Base-by-base conservation (phyloP, 164 flowering plant species). In the Vitis labrusca region DNA sequence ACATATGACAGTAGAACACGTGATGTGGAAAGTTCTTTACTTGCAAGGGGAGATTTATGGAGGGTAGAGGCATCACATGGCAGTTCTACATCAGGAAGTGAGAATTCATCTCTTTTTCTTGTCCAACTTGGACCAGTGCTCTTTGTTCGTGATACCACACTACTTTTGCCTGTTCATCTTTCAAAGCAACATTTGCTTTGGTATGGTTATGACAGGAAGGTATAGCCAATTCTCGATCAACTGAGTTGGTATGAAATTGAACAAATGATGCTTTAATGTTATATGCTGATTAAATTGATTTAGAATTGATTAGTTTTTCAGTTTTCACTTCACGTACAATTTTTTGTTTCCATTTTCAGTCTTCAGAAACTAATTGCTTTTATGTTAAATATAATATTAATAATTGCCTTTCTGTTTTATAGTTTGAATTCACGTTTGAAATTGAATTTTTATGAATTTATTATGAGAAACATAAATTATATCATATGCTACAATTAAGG, bases 131-230 rank as follows among this genome's bases (percentile, higher is more conserved):
- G 99, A 47, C 98, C 98, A 7, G 78, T 95, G 37, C 86, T 95
- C 50, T 91, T 92, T 85, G 86, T 93, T 59, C 99, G 98, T 62
- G 96, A 90, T 79, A 70, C 93, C 47, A 95, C 97, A n/a, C 88
- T 95, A 68, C 96, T 95, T 74, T 74, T 95, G 76, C 97, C 99
- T 30, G 82, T 95, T 71, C 99, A 92, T 83, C 75, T 91, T 75
- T 95, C 99, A 74, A 95, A 93, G 83, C 97, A 93, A 71, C 98
- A 95, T 73, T 82, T 95, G 84, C 94, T 95, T 81, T 95, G 99
- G 99, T 95, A 95, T 84, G 99, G 99, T 10, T 95, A 91, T 84
- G 97, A 95, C 71, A 76, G 96, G 61, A 93, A 95, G 99, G 99
- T 94, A 85, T 60, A 75, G 29, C 9, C 12, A 53, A 12, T 19